Evolutionary conservation across 768 basidiomycete genomes (phyloP), one percentile per base, ranked within the genome.

Genomic region (Suillus brevipes): DNA sequence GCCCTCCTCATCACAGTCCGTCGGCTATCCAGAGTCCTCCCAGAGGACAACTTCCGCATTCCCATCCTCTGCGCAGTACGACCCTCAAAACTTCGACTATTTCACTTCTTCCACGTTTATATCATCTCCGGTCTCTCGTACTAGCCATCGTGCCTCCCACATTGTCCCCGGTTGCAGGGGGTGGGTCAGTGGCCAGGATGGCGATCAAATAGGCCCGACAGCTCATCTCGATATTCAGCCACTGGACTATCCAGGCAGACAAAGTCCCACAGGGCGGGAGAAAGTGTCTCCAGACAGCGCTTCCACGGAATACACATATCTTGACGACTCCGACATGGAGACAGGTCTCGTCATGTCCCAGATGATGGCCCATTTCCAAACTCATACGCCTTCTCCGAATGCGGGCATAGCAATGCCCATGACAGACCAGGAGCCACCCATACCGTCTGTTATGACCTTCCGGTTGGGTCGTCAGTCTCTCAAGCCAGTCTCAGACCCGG

Each of bases 361-460:
- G 59, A 72, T 78, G 75, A 68, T 74, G 68, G 72, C 69, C 52
- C 69, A 70, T 59, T 78, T 78, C 23, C 75, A 77, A 60, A 47
- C 76, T 28, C 73, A 62, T 31, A 61, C 71, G 10, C 65, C 68
- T 42, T 40, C 58, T 12, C 25, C 28, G 18, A 43, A 38, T 28
- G 18, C 4, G 25, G 38, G 28, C 16, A 28, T 28, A 10, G 4
- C 57, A 12, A 40, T 28, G 40, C 6, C 18, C 25, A 18, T 42
- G 13, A 13, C 40, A 4, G 58, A 59, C 18, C 25, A 31, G 28
- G 58, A 42, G 3, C 16, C 18, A 13, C 3, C 18, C 18, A 59
- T 28, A 40, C 75, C 75, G 6, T 71, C 68, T 1, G 64, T 78
- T 28, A 69, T 76, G 74, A 76, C 76, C 2, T 78, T 76, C 37